phyloP scores from a whole-genome alignment of 129 eudicot species.

The Lactuca sativa region DNA sequence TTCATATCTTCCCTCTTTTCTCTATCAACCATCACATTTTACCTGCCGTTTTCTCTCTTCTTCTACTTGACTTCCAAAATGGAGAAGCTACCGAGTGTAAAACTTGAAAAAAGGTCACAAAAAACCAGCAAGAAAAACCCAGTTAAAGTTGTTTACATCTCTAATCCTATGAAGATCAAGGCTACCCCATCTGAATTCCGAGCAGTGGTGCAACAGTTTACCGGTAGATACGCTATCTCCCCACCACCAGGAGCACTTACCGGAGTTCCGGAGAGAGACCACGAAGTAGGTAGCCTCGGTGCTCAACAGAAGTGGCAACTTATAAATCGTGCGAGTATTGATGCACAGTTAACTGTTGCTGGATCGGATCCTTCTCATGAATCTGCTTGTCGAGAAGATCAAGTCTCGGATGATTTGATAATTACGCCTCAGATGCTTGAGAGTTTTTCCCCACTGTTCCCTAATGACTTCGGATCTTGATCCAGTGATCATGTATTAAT shows the following conservation, averaged over 20 bases:
- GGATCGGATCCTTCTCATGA: constrained; percentile 15
- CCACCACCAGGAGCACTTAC: constrained; percentile 12
- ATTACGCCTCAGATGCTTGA: constrained; percentile 27
- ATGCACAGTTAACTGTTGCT: constrained; percentile 6
- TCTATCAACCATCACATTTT: constrained; percentile 21
- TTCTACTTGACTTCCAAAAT: constrained; percentile 21
- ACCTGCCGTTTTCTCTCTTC: constrained; percentile 11
- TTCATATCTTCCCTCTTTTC: constrained; percentile 9
- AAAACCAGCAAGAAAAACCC: constrained; percentile 42
- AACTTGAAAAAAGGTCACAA: constrained; percentile 22
- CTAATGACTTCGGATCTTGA: constrained; percentile 19
- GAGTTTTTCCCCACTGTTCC: constrained; percentile 17
- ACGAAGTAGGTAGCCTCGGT: not conserved
- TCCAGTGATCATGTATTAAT: not conserved
- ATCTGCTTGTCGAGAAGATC: constrained; percentile 14
- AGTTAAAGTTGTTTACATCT: constrained; percentile 69
- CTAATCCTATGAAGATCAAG: constrained; percentile 75
- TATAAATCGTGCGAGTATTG: not conserved
- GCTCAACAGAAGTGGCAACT: constrained; percentile 17
- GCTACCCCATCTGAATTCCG: constrained; percentile 69
- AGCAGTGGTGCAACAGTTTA: constrained; percentile 66
- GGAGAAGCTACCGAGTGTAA: constrained; percentile 39
- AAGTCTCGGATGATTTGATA: constrained; percentile 14
- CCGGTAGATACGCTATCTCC: constrained; percentile 52
- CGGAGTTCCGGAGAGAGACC: not conserved